A percentile compares a stretch with the other conserved stretches of the same genome.
These are phyloP conservation scores for Salvia rosmarinus DNA, from an alignment of 257 asterid genomes.

Conservation along the genomic window DNA sequence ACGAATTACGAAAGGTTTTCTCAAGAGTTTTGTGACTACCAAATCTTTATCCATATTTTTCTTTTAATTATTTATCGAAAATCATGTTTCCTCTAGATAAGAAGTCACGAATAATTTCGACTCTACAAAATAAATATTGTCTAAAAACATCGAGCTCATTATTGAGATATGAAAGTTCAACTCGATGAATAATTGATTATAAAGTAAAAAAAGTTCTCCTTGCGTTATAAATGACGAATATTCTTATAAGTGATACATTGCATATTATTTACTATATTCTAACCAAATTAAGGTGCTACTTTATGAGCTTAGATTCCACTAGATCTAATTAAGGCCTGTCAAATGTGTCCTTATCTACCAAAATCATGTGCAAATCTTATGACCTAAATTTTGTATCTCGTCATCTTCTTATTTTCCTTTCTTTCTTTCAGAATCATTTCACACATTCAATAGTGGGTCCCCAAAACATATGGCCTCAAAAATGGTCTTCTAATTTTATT, in stretches of 20 bases:
- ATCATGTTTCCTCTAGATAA: background rate
- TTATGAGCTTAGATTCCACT: background rate
- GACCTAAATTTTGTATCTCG: conserved; percentile 27
- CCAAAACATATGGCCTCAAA: conserved; percentile 31
- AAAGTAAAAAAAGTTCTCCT: no score
- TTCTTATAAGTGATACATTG: no score
- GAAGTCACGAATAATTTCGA: no score
- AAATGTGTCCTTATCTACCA: conserved; percentile 33
- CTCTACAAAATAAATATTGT: no score
- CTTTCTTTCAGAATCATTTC: conserved; percentile 42
- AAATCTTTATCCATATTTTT: background rate
- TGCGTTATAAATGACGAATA: no score
- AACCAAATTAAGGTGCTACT: no score
- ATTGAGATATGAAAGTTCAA: no score
- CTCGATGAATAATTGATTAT: no score
- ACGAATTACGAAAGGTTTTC: background rate
- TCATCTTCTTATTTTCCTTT: conserved; percentile 24
- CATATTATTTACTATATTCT: no score
- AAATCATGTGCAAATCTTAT: conserved; percentile 36
- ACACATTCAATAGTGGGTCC: conserved; percentile 38
- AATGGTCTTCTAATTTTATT: background rate
- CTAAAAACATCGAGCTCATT: no score
- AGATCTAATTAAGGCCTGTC: background rate
- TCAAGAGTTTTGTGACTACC: background rate
- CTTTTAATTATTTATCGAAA: background rate